Evolutionary conservation across 805 yeast species (phyloP), one percentile per base, ranked within the genome.

Genomic region (Candida lessepsii): DNA sequence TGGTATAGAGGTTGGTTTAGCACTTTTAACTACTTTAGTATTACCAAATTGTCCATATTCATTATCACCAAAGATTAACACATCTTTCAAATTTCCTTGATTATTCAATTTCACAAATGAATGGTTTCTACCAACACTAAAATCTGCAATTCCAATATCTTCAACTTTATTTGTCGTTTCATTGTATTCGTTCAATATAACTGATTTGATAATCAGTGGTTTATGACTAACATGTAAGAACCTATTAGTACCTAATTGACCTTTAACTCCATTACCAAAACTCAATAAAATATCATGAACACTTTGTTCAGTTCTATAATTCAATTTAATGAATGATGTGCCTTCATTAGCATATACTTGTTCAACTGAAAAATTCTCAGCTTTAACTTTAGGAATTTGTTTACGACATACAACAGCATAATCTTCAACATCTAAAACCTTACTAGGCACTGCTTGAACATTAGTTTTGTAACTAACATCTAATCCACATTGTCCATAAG

Each of bases 221-320:
- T 72, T 73, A 14, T 77, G 66, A 54, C 81, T 85, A 13, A 86
- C 81, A 58, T 89, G 96, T 25, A 82, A 64, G 58, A 72, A 89
- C 41, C 81, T 73, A 11, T 87, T 88, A 32, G 77, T 75, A 17
- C 97, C 99, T 40, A 89, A 68, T 61, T 88, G 95, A 13, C 98
- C 99, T 52, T 77, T 74, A 38, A 83, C 58, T 4, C 97, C 96
- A 53, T 81, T 80, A 15, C 99, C 99, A 67, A 89, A 82, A 2
- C 87, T 71, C 48, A 83, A 69, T 35, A 75, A 37, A 19, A 65
- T 28, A n/a, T 42, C 44, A 18, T 54, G 53, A 14, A 29, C 31
- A 14, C 50, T 53, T 10, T 53, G 46, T 10, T 51, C 50, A 20
- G 40, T 44, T 25, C 9, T 37, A 19, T 57, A 58, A 17, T 47